These are phyloP conservation scores for Pneumocystis oryctolagi DNA, from an alignment of 1,139 yeast genomes.

Conservation along the genomic window DNA sequence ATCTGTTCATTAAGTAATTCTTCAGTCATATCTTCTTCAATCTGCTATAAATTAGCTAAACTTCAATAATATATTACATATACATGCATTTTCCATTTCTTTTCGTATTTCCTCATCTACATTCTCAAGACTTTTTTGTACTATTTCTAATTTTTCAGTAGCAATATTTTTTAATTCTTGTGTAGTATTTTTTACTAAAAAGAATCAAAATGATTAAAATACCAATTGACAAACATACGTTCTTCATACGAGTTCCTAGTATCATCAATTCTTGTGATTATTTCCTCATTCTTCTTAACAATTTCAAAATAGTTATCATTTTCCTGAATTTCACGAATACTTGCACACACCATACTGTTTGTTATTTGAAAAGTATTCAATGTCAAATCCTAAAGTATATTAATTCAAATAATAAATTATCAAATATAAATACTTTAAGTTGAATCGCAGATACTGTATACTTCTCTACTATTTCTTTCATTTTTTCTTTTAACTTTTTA, in stretches of 20 bases:
- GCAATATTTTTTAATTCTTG: background rate
- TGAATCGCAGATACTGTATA: background rate
- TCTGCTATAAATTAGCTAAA: background rate
- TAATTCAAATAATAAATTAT: background rate
- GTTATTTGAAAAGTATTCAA: background rate
- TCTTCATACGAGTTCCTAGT: background rate
- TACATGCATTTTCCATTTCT: background rate
- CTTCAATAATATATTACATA: background rate
- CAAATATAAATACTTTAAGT: background rate
- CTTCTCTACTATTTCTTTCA: background rate
- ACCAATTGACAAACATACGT: background rate
- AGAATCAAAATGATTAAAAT: background rate
- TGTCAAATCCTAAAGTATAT: background rate
- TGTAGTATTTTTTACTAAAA: background rate
- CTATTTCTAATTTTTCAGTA: slow-evolving; percentile 1
- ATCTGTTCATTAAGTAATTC: slow-evolving; percentile 21
- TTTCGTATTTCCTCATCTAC: background rate
- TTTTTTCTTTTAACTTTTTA: background rate
- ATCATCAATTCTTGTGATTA: slow-evolving; percentile 16
- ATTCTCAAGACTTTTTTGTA: background rate
- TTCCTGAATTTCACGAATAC: background rate
- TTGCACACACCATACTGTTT: background rate
- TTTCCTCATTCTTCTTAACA: slow-evolving; percentile 14
- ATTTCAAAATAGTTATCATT: slow-evolving; percentile 3
- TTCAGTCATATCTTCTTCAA: slow-evolving; percentile 10